Evolutionary conservation across 2,329 filamentous ascomycete species (phyloP).

Genomic region (Fusarium chlamydosporum): DNA sequence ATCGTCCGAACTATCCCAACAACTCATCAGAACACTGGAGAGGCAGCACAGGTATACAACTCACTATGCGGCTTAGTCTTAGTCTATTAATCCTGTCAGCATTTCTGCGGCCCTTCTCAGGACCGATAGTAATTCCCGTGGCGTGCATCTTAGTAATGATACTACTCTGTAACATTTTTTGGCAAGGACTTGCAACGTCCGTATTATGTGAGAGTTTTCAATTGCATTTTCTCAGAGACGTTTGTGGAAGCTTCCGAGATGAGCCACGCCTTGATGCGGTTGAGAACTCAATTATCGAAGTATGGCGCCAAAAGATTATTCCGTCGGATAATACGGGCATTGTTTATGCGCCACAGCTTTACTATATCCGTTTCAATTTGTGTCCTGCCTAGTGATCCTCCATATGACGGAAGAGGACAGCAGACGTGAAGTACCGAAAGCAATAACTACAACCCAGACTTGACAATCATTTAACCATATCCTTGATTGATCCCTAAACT

Average conservation of each 20-base stretch:
- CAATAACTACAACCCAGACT: rapidly evolving
- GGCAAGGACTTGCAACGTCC: background rate
- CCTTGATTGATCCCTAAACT: rapidly evolving
- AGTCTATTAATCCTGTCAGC: background rate
- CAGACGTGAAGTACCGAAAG: background rate
- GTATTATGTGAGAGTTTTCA: background rate
- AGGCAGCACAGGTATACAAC: background rate
- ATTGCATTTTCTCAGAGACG: background rate
- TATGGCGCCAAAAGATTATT: too few relatives aligned
- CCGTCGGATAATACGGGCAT: too few relatives aligned
- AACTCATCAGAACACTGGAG: background rate
- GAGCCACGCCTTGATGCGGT: background rate
- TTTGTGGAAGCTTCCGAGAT: background rate
- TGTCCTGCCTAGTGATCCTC: background rate
- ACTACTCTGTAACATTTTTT: background rate
- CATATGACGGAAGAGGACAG: background rate
- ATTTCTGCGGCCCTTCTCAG: background rate
- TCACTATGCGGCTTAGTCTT: background rate
- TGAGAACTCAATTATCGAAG: background rate
- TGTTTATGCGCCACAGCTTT: too few relatives aligned
- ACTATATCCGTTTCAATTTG: too few relatives aligned
- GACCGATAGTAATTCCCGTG: rapidly evolving
- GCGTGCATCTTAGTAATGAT: background rate
- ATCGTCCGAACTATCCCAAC: background rate
- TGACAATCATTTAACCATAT: background rate